These are phyloP conservation scores for Arthrobotrys sinensis DNA, from an alignment of 2,329 filamentous ascomycete genomes.

Conservation along the genomic window DNA sequence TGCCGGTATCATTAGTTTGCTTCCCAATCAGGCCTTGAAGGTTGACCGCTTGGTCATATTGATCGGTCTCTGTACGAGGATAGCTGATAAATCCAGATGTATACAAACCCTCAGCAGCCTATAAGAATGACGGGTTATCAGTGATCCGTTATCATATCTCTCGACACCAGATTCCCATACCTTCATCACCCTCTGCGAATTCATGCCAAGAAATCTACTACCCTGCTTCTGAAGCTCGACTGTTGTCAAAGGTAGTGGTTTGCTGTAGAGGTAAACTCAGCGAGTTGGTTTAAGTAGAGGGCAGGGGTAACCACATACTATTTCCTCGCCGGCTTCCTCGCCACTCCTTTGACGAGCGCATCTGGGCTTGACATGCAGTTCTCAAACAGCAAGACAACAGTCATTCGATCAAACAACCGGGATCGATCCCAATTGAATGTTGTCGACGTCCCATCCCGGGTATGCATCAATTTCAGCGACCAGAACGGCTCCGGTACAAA, in stretches of 20 bases:
- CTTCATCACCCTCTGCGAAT: slow-evolving; percentile 89
- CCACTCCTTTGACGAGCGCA: slow-evolving; percentile 86
- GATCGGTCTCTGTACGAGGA: slow-evolving; percentile 95
- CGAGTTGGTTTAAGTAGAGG: background rate
- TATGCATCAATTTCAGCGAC: slow-evolving; percentile 87
- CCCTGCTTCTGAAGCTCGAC: slow-evolving; percentile 98
- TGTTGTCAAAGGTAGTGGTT: slow-evolving; percentile 91
- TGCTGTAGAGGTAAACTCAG: slow-evolving; percentile 66
- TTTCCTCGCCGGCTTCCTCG: slow-evolving; percentile 91
- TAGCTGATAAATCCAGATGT: slow-evolving; percentile 98
- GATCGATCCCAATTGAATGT: slow-evolving; percentile 86
- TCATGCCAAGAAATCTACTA: slow-evolving; percentile 89
- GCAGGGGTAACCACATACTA: slow-evolving; percentile 70
- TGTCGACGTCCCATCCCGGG: slow-evolving; percentile 82
- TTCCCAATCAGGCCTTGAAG: slow-evolving; percentile 84
- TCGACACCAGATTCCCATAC: slow-evolving; percentile 66
- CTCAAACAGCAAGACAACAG: slow-evolving; percentile 86
- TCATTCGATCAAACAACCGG: slow-evolving; percentile 88
- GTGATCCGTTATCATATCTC: background rate
- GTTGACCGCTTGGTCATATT: slow-evolving; percentile 92
- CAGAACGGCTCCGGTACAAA: slow-evolving; percentile 95
- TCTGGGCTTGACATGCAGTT: slow-evolving; percentile 82
- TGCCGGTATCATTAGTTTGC: slow-evolving; percentile 77
- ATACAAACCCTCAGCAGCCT: slow-evolving; percentile 85
- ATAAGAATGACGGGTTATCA: slow-evolving; percentile 8